Evolutionary conservation across 129 eudicot genomes (phyloP), one percentile per base, ranked within the genome.

Genomic region (Arctium minus): DNA sequence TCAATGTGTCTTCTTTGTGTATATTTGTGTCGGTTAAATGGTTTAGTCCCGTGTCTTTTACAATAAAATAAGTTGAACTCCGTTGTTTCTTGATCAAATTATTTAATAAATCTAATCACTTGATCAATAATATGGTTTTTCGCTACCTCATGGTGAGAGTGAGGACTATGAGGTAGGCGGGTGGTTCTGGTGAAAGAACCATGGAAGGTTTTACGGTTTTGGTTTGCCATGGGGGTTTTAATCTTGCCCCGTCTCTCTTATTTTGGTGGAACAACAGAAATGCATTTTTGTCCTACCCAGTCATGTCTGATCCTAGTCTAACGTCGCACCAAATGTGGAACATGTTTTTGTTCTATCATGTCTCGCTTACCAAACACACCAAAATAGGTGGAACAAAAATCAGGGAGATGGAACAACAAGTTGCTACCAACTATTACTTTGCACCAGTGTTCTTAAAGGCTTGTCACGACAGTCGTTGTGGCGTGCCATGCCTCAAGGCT

Each of bases 1-100:
- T 79, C 82, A 79, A 79, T 62, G 75, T 46, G 44, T 31, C 39
- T 68, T 68, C 75, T 39, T 29, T 15, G 15, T 78, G 60, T 68
- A 39, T 67, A 6, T 39, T 36, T 68, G 40, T 37, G 10, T 78
- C n/a, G 18, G 48, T 78, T 44, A 30, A 5, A 42, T 42, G 53
- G 12, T 27, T 44, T 44, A 74, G 13, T 74, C 64, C 78, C 64
- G 12, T 74, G 65, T 27, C 38, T 32, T 60, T 12, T 50, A 50
- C 37, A 0, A n/a, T n/a, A 33, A 18, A 35, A 77, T 37, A 38
- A 27, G 60, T 65, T 22, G 74, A 27, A 27, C 72, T 60, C 73
- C 22, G 1, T 62, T 78, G 62, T 78, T 22, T 78, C 27, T 70
- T 70, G 2, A 79, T 44, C 12, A 8, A 73, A 5, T 32, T 15